Evolutionary conservation across 768 basidiomycete species (phyloP).

Genomic region (Paxillus involutus): DNA sequence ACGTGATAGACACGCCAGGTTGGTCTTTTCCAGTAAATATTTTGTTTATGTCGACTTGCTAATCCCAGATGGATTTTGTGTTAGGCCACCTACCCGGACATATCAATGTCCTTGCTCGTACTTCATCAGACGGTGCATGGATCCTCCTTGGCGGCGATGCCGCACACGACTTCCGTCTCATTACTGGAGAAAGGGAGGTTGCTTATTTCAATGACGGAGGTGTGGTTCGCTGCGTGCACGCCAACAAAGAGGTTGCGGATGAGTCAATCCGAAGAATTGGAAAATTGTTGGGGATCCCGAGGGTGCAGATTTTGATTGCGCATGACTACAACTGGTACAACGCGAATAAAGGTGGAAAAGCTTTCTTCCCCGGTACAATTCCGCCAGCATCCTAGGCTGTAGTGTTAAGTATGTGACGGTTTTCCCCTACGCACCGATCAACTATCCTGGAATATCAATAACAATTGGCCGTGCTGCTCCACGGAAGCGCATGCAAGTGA

Average conservation of each 20-base stretch:
- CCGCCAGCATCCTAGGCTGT: not conserved
- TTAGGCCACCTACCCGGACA: constrained; percentile 54
- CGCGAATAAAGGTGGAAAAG: constrained; percentile 33
- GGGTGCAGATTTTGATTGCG: constrained; percentile 46
- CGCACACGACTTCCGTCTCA: constrained; percentile 53
- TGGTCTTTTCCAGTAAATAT: not conserved
- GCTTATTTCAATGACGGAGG: constrained; percentile 8
- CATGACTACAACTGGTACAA: constrained; percentile 54
- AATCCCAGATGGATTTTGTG: not conserved
- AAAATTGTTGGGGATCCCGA: constrained; percentile 26
- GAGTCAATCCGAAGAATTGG: no score
- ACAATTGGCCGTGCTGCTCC: no score
- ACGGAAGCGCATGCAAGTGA: no score
- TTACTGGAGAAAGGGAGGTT: constrained; percentile 33
- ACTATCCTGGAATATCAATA: not conserved
- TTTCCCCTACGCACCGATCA: not conserved
- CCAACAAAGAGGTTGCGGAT: no score
- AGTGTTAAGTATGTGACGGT: not conserved
- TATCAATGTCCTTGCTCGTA: constrained; percentile 50
- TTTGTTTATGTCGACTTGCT: not conserved
- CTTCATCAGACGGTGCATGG: constrained; percentile 53
- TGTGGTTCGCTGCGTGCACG: no score
- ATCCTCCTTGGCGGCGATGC: constrained; percentile 53
- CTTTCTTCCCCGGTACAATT: constrained; percentile 27
- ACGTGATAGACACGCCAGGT: constrained; percentile 55